phyloP scores from a whole-genome alignment of 345 rosid species.

The Populus pruinosa region DNA sequence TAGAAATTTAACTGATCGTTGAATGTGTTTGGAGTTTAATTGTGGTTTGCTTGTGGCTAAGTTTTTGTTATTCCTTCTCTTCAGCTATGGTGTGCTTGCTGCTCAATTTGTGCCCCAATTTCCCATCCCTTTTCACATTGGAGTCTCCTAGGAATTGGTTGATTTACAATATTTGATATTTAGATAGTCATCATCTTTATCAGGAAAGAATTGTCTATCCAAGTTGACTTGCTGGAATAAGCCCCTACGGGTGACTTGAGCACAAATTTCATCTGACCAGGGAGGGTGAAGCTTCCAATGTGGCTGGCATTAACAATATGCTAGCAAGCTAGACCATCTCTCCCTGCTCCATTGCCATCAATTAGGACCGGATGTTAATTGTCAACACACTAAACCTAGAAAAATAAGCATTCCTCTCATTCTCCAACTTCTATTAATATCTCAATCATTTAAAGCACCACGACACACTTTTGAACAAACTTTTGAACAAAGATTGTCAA shows the following conservation, averaged over 20 bases:
- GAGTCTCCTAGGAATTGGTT: not conserved
- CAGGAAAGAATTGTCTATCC: not conserved
- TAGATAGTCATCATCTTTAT: not conserved
- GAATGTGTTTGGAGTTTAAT: too few species aligned
- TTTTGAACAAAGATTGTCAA: not conserved
- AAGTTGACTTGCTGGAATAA: not conserved
- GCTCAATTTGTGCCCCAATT: not conserved
- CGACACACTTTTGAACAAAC: not conserved
- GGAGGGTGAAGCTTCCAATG: not conserved
- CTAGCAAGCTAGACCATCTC: not conserved
- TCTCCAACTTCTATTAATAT: too few species aligned
- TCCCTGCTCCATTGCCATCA: not conserved
- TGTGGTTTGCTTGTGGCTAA: not conserved
- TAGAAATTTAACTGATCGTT: too few species aligned
- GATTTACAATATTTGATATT: not conserved
- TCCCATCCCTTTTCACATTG: not conserved
- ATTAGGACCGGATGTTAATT: not conserved
- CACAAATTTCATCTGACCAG: not conserved
- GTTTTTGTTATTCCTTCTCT: not conserved
- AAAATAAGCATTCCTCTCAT: not conserved
- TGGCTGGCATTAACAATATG: not conserved
- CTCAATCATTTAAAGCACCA: not conserved
- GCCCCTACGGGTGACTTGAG: too few species aligned
- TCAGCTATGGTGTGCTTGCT: not conserved
- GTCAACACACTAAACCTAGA: not conserved